Percentiles rank a stretch among this genome's conserved stretches.
Conservation (phyloP, 148 eudicot species). For the Fagopyrum homotropicum region DNA sequence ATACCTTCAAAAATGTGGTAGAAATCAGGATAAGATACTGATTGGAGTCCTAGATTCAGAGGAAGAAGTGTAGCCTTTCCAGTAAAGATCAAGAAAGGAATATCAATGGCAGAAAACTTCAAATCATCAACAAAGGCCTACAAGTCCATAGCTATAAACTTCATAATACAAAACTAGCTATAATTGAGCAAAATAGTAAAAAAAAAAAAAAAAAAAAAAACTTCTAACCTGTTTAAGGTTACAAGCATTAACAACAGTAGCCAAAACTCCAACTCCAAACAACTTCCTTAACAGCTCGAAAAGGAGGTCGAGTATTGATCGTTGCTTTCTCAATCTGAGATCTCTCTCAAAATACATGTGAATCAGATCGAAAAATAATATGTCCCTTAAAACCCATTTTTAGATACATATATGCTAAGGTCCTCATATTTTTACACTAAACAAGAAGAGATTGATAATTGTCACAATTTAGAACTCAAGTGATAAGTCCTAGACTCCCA, state of each 20-base stretch:
- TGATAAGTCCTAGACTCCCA: background rate
- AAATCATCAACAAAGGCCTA: too few relatives aligned
- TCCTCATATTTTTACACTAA: background rate
- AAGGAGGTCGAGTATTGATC: constrained; percentile 14
- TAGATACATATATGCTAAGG: background rate
- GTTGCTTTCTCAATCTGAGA: background rate
- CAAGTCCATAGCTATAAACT: background rate
- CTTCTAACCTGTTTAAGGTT: constrained; percentile 9
- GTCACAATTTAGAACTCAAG: background rate
- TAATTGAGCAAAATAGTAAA: background rate
- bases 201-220: too few relatives aligned
- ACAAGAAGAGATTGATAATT: background rate
- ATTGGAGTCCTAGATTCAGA: too few relatives aligned
- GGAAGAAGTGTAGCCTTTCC: too few relatives aligned
- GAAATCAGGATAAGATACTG: too few relatives aligned
- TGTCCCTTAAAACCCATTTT: background rate
- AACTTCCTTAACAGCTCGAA: constrained; percentile 5
- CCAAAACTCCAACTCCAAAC: background rate
- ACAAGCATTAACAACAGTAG: background rate
- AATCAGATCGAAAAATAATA: background rate
- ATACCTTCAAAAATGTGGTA: too few relatives aligned
- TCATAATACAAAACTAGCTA: background rate
- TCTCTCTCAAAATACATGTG: background rate
- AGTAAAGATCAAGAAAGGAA: background rate
- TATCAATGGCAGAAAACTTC: background rate